phyloP scores from a whole-genome alignment of 2,329 filamentous ascomycete genomes.

The Aspergillus ruber region DNA sequence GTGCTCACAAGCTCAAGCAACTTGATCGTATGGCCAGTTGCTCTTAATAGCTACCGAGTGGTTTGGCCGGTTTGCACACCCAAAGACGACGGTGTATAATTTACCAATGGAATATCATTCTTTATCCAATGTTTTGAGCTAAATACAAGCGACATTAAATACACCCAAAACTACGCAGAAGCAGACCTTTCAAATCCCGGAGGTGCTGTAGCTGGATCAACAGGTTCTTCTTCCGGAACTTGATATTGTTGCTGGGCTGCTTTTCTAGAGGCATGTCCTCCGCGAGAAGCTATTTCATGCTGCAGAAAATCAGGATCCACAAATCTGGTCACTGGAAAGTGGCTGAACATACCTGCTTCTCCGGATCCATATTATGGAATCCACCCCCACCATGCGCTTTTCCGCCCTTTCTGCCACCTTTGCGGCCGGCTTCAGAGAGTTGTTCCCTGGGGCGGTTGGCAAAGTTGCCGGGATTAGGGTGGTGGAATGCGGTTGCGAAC shows the following conservation, averaged over 20 bases:
- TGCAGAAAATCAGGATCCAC: constrained; percentile 3
- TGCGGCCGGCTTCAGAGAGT: constrained; percentile 18
- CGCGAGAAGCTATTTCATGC: constrained; percentile 20
- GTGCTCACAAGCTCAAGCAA: no score
- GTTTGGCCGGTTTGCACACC: no score
- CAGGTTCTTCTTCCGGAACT: constrained; percentile 1
- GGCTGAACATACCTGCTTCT: constrained; percentile 20
- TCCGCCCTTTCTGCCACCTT: constrained; percentile 22
- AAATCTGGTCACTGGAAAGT: no score
- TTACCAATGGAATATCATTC: no score
- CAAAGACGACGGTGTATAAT: no score
- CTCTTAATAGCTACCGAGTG: no score
- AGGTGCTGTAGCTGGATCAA: constrained; percentile 13
- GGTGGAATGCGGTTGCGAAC: constrained; percentile 15
- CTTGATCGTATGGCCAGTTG: no score
- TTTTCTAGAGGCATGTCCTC: constrained; percentile 16
- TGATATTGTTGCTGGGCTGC: background rate
- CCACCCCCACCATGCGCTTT: constrained; percentile 20
- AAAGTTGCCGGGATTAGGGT: constrained; percentile 31
- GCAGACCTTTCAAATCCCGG: constrained; percentile 17
- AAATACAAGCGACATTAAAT: background rate
- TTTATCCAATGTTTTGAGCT: no score
- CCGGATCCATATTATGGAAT: constrained; percentile 22
- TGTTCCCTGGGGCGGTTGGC: constrained; percentile 24
- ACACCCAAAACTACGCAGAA: background rate